phyloP scores from a whole-genome alignment of 345 rosid species.

The Eutrema japonicum region DNA sequence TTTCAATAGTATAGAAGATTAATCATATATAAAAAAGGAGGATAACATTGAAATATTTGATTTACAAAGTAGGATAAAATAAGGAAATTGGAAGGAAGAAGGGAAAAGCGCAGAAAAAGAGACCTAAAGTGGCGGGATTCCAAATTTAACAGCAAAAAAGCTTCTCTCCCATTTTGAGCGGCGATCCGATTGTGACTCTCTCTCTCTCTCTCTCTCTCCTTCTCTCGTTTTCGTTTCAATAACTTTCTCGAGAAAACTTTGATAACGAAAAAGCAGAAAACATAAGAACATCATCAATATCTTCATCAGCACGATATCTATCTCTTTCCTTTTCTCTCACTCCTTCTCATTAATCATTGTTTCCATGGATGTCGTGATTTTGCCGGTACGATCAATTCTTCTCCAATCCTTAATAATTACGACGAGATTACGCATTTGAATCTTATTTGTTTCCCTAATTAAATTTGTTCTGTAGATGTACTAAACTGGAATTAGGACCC shows the following conservation, averaged over 20 bases:
- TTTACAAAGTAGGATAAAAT: neutral
- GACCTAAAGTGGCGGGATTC: slow-evolving; percentile 63
- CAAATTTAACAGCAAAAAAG: slow-evolving; percentile 50
- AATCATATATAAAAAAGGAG: too few species aligned
- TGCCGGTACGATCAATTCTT: slow-evolving; percentile 12
- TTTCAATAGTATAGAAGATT: too few species aligned
- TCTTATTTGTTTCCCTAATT: slow-evolving; percentile 17
- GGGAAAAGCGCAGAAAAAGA: slow-evolving; percentile 28
- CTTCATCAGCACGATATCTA: slow-evolving; percentile 46
- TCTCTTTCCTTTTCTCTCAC: slow-evolving; percentile 36
- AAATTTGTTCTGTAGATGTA: slow-evolving; percentile 12
- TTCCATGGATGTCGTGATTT: slow-evolving; percentile 31
- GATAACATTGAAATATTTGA: neutral
- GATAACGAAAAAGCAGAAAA: slow-evolving; percentile 19
- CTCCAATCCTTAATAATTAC: neutral
- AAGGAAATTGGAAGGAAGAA: neutral
- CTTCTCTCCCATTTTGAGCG: slow-evolving; percentile 50
- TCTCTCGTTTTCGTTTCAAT: slow-evolving; percentile 30
- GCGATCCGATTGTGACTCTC: slow-evolving; percentile 71
- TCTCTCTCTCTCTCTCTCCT: slow-evolving; percentile 47
- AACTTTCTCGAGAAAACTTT: slow-evolving; percentile 47
- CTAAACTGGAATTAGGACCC: slow-evolving; percentile 3
- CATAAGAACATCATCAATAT: slow-evolving; percentile 29
- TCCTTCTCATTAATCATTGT: slow-evolving; percentile 33
- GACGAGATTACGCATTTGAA: slow-evolving; percentile 28